Conservation (phyloP, 345 rosid genomes). For the Populus deltoides region DNA sequence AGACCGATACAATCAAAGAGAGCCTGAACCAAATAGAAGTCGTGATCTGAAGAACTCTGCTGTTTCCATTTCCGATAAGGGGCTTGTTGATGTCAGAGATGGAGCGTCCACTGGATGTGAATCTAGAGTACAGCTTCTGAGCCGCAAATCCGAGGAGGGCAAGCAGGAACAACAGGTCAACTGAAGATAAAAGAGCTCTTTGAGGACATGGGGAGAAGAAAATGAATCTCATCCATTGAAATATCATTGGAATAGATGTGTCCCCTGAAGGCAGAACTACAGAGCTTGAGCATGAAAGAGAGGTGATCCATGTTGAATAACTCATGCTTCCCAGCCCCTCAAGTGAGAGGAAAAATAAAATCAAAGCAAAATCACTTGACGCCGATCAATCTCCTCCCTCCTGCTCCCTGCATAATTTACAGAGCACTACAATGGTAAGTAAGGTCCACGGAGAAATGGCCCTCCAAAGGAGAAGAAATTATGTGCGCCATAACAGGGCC, state of each 20-base stretch:
- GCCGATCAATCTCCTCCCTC: conserved; percentile 6
- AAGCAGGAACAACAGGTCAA: conserved; percentile 52
- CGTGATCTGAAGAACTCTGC: conserved; percentile 25
- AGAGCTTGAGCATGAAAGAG: conserved; percentile 61
- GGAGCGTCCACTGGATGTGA: conserved; percentile 24
- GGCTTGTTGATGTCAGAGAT: conserved; percentile 54
- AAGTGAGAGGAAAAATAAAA: neutral
- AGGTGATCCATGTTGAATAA: conserved; percentile 51
- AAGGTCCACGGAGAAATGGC: neutral
- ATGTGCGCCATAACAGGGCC: neutral
- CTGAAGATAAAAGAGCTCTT: conserved; percentile 53
- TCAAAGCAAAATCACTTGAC: neutral
- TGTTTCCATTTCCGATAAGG: conserved; percentile 35
- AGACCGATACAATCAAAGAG: conserved; percentile 35
- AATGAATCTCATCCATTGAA: conserved; percentile 73
- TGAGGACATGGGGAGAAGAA: conserved; percentile 83
- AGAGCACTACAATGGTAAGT: neutral
- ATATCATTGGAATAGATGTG: conserved; percentile 35
- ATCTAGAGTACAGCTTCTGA: conserved; percentile 46
- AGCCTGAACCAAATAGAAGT: conserved; percentile 55
- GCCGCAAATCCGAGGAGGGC: conserved; percentile 44
- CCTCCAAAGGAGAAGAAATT: neutral
- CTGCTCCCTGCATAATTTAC: conserved; percentile 22
- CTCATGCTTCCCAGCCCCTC: conserved; percentile 25
- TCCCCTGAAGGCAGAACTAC: conserved; percentile 31